A percentile compares a stretch with the other conserved stretches of the same genome.
These are phyloP conservation scores for Acacia concinna DNA, from an alignment of 331 rosid genomes.

Conservation along the genomic window DNA sequence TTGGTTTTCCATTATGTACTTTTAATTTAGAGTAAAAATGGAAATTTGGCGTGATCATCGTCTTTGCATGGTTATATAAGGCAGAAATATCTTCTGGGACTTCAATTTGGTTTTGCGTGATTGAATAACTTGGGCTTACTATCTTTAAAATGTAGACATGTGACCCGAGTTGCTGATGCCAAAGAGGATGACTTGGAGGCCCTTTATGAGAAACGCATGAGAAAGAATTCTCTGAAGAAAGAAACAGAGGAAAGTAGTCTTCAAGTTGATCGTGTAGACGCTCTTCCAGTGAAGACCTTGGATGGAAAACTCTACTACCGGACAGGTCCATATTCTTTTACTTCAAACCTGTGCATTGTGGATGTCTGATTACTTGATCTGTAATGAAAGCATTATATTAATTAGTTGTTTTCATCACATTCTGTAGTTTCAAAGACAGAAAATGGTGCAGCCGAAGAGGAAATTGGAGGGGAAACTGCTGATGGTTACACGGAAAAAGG, in stretches of 20 bases:
- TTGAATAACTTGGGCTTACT: conserved; percentile 9
- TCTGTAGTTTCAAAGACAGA: conserved; percentile 51
- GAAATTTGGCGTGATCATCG: background rate
- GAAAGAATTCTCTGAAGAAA: conserved; percentile 57
- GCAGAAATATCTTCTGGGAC: background rate
- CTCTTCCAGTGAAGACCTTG: conserved; percentile 84
- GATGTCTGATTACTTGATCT: background rate
- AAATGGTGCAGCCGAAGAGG: conserved; percentile 49
- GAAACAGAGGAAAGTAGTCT: conserved; percentile 55
- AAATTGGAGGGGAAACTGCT: conserved; percentile 40
- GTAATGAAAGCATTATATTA: background rate
- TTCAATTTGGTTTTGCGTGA: conserved; percentile 13
- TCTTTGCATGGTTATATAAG: background rate
- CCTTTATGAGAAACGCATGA: conserved; percentile 76
- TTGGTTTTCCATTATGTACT: background rate
- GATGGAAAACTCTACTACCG: conserved; percentile 74
- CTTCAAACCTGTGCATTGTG: conserved; percentile 11
- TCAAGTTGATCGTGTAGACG: conserved; percentile 83
- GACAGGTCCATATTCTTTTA: conserved; percentile 41
- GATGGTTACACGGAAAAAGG: conserved; percentile 45
- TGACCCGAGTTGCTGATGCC: conserved; percentile 86
- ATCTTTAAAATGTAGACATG: conserved; percentile 60
- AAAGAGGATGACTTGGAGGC: conserved; percentile 90
- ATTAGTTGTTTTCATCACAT: conserved; percentile 24
- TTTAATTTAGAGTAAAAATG: background rate